A percentile compares a stretch with the other conserved stretches of the same genome.
phyloP scores from a whole-genome alignment of 1,139 yeast genomes.

The Scheffersomyces segobiensis region DNA sequence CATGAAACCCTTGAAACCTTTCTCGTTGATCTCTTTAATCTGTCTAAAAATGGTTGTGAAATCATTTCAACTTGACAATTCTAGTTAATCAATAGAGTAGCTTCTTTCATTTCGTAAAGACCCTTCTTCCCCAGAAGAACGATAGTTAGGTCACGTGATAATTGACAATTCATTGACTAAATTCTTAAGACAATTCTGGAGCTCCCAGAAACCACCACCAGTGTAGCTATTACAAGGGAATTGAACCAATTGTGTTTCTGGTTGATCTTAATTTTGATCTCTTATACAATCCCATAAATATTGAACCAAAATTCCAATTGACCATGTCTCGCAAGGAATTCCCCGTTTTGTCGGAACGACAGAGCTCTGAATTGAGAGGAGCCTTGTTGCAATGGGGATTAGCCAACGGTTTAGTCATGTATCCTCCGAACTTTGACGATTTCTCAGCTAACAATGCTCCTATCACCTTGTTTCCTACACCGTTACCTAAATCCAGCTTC shows the following conservation, averaged over 20 bases:
- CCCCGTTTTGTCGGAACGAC: constrained; percentile 31
- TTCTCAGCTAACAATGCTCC: constrained; percentile 72
- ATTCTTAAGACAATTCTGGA: background rate
- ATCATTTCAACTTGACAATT: background rate
- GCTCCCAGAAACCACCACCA: background rate
- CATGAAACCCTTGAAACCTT: too few species aligned
- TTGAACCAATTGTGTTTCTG: background rate
- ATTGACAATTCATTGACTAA: background rate
- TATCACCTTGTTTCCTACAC: constrained; percentile 86
- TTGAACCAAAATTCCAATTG: background rate
- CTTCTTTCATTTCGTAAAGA: background rate
- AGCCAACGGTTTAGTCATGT: constrained; percentile 76
- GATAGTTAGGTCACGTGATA: background rate
- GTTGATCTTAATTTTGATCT: background rate
- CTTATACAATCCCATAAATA: background rate
- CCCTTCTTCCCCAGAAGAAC: background rate
- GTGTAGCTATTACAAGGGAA: background rate
- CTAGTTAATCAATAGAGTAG: background rate
- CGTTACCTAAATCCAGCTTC: constrained; percentile 71
- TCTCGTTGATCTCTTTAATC: background rate
- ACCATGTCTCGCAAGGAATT: constrained; percentile 18
- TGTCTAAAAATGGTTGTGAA: background rate
- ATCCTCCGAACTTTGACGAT: constrained; percentile 56
- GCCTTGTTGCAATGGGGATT: constrained; percentile 74
- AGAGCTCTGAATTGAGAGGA: constrained; percentile 31